Evolutionary conservation across 1,284 basidiomycete genomes (phyloP), one percentile per base, ranked within the genome.

Genomic region (Boletus smithii): DNA sequence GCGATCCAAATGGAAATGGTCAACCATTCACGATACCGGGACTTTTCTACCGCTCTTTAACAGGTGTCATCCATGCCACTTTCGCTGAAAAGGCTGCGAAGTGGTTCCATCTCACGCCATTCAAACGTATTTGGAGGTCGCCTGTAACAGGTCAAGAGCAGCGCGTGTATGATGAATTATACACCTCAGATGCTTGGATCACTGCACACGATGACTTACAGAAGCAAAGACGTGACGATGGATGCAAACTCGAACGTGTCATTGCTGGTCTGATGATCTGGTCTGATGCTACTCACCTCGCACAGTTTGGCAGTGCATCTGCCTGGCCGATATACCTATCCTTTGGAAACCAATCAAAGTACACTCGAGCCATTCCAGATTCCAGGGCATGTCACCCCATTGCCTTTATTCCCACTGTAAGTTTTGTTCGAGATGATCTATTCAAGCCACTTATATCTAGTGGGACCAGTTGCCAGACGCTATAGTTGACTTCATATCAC

Each of bases 301-400:
- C 68, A 0, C 53, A 55, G 8, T 74, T 73, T 44, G 69, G 72
- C 0, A 48, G 53, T 2, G 59, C 63, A 2, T 52, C 56, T 3
- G 47, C 70, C 0, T 74, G 71, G 71, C 73, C 71, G 0, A 22
- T 70, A 1, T 73, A 73, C 44, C 29, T 69, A 0, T 67, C 54
- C 24, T 64, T 72, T 36, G 65, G 65, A 3, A 71, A 69, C 26
- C 60, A 63, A 23, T 66, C 67, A 0, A 74, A 74, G 52, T 73
- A 70, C 30, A 41, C 40, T 1, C 56, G 62, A 0, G 49, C 48
- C 1, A 51, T 49, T 23, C 67, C 69, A 0, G 40, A 38, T 0
- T 47, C 50, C 0, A 46, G 51, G 13, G 51, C 65, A 7, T 62
- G 58, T 24, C 66, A 74, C 44, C 70, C 70, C 17, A 22, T 72